These are phyloP conservation scores for Xylogone sp. DNA, from an alignment of 2,329 filamentous ascomycete genomes.

Conservation along the genomic window DNA sequence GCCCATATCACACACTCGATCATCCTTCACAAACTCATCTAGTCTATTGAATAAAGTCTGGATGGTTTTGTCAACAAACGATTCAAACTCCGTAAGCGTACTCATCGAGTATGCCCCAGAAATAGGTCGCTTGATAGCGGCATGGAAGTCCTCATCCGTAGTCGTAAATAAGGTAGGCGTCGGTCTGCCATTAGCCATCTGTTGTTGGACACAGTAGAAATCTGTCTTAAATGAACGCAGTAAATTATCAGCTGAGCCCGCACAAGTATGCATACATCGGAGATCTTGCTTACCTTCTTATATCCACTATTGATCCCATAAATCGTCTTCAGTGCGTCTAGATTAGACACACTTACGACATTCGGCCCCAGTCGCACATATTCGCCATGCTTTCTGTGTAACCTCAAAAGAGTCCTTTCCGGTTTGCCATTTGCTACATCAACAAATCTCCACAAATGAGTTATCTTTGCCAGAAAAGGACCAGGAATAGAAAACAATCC, in stretches of 20 bases:
- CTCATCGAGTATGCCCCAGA: constrained; percentile 41
- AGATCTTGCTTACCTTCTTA: constrained; percentile 20
- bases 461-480: constrained; percentile 13
- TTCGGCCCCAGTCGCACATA: constrained; percentile 76
- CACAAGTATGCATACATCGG: constrained; percentile 17
- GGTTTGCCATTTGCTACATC: constrained; percentile 10
- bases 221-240: no score
- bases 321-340: constrained; percentile 65
- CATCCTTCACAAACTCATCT: constrained; percentile 27
- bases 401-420: constrained; percentile 4
- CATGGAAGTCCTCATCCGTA: constrained; percentile 23
- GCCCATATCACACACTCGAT: constrained; percentile 18
- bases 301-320: constrained; percentile 76
- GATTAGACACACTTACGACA: constrained; percentile 75
- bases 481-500: constrained; percentile 11
- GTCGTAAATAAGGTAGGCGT: constrained; percentile 5
- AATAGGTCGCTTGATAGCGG: constrained; percentile 33
- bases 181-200: constrained; percentile 3
- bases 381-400: constrained; percentile 51
- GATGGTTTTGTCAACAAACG: constrained; percentile 41
- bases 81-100: constrained; percentile 40
- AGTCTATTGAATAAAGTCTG: constrained; percentile 34
- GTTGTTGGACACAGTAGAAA: no score
- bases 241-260: constrained; percentile 10
- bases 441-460: constrained; percentile 17